Percentiles rank a stretch among this genome's conserved stretches.
phyloP scores from a whole-genome alignment of 106 monocot genomes.

The Dendrobium officinale region DNA sequence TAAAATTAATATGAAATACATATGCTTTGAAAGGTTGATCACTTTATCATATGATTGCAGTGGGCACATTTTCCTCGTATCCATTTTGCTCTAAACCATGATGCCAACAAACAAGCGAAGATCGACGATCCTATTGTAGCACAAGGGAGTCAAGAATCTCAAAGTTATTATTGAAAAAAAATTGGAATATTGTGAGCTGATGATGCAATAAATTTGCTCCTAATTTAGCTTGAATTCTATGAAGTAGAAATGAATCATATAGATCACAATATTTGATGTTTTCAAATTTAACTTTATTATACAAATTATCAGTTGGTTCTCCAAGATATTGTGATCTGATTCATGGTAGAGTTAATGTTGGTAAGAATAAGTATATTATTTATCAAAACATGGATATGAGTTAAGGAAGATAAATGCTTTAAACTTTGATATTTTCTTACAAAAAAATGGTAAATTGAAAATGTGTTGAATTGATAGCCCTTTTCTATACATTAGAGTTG shows the following conservation, averaged over 20 bases:
- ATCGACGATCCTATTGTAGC: conserved; percentile 34
- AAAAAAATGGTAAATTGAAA: no score
- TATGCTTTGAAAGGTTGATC: background rate
- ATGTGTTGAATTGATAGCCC: no score
- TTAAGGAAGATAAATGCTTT: no score
- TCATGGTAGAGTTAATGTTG: no score
- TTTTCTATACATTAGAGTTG: no score
- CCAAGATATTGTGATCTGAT: no score
- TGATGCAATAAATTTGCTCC: background rate
- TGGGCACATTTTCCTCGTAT: conserved; percentile 97
- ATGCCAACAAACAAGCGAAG: conserved; percentile 46
- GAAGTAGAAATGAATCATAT: background rate
- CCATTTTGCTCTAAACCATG: conserved; percentile 66
- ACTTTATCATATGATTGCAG: conserved; percentile 27
- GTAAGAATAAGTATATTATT: no score
- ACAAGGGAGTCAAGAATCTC: conserved; percentile 31
- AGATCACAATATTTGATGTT: background rate
- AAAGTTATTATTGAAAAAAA: conserved; percentile 41
- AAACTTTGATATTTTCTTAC: no score
- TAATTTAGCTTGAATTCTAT: background rate
- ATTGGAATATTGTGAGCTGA: background rate
- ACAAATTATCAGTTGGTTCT: background rate
- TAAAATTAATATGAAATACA: background rate
- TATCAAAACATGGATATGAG: no score
- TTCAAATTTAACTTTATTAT: background rate